Conservation (phyloP, 2,329 filamentous ascomycete species). For the Ceratocystis eucalypticola region DNA sequence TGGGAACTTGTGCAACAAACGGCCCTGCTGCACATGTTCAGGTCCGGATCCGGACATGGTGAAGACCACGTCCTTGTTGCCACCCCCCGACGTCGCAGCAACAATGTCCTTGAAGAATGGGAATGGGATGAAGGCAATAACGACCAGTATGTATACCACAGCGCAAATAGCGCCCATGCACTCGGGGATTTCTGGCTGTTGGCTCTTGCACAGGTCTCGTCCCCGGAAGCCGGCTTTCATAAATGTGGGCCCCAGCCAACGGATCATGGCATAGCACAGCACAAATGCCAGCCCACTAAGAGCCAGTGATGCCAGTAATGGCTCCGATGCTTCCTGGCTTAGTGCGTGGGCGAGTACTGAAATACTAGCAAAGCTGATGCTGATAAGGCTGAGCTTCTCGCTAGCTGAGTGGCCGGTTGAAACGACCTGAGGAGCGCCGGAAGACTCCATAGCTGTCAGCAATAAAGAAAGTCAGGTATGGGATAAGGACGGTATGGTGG, state of each 20-base stretch:
- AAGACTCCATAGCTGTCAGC: neutral
- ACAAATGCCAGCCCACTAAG: conserved; percentile 76
- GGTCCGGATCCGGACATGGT: conserved; percentile 33
- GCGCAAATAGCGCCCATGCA: conserved; percentile 93
- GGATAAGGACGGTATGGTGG: neutral
- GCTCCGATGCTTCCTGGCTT: conserved; percentile 61
- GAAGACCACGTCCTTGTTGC: conserved; percentile 75
- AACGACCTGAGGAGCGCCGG: conserved; percentile 17
- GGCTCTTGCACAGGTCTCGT: conserved; percentile 62
- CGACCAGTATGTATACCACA: conserved; percentile 73
- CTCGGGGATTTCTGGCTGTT: conserved; percentile 71
- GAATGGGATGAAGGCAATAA: conserved; percentile 91
- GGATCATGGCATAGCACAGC: conserved; percentile 70
- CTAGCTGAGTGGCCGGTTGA: conserved; percentile 34
- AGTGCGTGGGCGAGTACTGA: conserved; percentile 70
- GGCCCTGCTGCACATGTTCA: conserved; percentile 58
- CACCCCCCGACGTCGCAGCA: conserved; percentile 81
- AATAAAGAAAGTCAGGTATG: neutral
- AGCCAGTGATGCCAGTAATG: conserved; percentile 74
- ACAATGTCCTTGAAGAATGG: conserved; percentile 98
- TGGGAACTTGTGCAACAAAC: conserved; percentile 81
- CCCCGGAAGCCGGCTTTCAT: conserved; percentile 80
- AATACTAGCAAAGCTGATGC: conserved; percentile 54
- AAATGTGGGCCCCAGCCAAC: conserved; percentile 86
- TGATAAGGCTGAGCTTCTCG: conserved; percentile 43